phyloP scores from a whole-genome alignment of 495 filamentous ascomycete species.

The Aspergillus avenaceus region DNA sequence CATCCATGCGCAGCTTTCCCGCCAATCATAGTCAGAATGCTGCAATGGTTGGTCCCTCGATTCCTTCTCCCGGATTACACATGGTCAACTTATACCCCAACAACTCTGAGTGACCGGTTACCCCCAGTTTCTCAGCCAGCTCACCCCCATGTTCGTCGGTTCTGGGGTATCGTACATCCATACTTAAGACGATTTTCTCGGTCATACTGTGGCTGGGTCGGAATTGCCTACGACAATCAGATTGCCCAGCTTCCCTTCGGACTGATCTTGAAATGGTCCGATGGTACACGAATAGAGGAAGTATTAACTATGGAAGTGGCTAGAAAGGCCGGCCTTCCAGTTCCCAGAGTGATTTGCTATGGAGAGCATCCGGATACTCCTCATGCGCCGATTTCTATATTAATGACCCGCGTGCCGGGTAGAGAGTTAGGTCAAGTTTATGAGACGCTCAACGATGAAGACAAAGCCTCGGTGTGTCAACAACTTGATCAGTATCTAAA shows the following conservation, averaged over 20 bases:
- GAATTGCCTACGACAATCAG: slow-evolving; percentile 13
- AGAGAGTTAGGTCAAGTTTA: neutral
- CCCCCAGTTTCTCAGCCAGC: neutral
- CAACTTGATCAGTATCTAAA: neutral
- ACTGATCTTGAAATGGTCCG: slow-evolving; percentile 37
- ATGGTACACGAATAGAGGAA: slow-evolving; percentile 37
- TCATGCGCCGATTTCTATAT: neutral
- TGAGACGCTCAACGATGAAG: neutral
- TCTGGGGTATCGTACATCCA: slow-evolving; percentile 22
- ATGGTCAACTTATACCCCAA: neutral
- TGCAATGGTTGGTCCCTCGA: neutral
- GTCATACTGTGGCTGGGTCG: slow-evolving; percentile 24
- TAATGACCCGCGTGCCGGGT: neutral
- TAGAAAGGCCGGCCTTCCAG: slow-evolving; percentile 31
- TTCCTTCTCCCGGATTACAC: neutral
- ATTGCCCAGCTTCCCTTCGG: slow-evolving; percentile 31
- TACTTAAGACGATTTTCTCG: slow-evolving; percentile 18
- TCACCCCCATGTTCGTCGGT: neutral
- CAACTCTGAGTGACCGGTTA: neutral
- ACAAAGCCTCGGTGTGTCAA: neutral
- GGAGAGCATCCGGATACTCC: slow-evolving; percentile 35
- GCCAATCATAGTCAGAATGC: too few species aligned
- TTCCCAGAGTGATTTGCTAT: slow-evolving; percentile 36
- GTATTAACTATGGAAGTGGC: slow-evolving; percentile 36
- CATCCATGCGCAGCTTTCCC: too few species aligned